A percentile compares a stretch with the other conserved stretches of the same genome.
Evolutionary conservation across 805 yeast species (phyloP).

Genomic region (Metschnikowia cerradonensis): DNA sequence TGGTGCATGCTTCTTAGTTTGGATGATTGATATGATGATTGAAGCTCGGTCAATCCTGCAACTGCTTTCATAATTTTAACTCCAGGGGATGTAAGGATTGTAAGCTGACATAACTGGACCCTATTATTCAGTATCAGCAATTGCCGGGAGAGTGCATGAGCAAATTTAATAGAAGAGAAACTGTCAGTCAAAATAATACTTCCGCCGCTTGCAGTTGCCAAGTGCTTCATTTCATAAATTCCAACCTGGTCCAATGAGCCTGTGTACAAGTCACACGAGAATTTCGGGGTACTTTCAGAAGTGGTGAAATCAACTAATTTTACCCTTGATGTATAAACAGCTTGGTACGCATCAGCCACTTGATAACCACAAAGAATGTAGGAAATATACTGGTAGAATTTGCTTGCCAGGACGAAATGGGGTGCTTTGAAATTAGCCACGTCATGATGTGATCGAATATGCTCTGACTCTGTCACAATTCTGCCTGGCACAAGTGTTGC

Average conservation of each 20-base stretch:
- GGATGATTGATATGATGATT: slow-evolving; percentile 28
- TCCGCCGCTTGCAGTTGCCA: slow-evolving; percentile 34
- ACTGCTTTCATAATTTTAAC: slow-evolving; percentile 31
- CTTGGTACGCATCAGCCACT: slow-evolving; percentile 15
- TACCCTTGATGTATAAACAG: slow-evolving; percentile 13
- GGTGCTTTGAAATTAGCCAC: slow-evolving; percentile 29
- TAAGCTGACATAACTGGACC: slow-evolving; percentile 17
- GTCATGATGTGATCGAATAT: slow-evolving; percentile 35
- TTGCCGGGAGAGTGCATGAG: slow-evolving; percentile 12
- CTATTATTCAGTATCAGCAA: not conserved
- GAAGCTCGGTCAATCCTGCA: slow-evolving; percentile 32
- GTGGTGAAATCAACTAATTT: slow-evolving; percentile 24
- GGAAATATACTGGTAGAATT: slow-evolving; percentile 28
- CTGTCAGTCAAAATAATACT: slow-evolving; percentile 26
- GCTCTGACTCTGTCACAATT: slow-evolving; percentile 19
- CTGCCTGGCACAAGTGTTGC: slow-evolving; percentile 36
- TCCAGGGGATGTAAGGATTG: slow-evolving; percentile 29
- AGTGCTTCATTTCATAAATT: slow-evolving; percentile 37
- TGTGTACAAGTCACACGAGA: slow-evolving; percentile 30
- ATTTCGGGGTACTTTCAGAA: slow-evolving; percentile 18
- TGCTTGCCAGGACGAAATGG: slow-evolving; percentile 22
- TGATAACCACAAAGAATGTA: slow-evolving; percentile 28
- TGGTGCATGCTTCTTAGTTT: slow-evolving; percentile 20
- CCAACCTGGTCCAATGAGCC: slow-evolving; percentile 43
- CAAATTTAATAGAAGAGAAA: slow-evolving; percentile 24